phyloP scores from a whole-genome alignment of 768 basidiomycete genomes.

The Fomitopsis serialis region DNA sequence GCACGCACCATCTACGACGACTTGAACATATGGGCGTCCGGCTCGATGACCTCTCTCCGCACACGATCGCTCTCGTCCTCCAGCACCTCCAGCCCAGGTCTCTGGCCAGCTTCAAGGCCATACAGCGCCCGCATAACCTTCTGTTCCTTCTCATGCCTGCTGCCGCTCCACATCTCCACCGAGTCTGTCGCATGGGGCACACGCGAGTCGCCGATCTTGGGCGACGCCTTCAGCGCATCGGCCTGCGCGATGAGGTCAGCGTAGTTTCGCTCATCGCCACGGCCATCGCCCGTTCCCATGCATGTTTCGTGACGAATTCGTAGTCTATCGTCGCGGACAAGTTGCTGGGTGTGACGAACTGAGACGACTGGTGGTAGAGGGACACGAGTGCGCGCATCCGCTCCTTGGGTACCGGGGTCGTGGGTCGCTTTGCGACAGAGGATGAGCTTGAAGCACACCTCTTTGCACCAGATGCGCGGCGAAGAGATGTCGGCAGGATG shows the following conservation, averaged over 20 bases:
- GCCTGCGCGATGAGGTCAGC: slow-evolving; percentile 13
- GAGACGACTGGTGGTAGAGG: slow-evolving; percentile 71
- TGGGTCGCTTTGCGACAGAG: slow-evolving; percentile 2
- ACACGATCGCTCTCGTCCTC: slow-evolving; percentile 31
- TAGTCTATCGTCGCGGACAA: slow-evolving; percentile 59
- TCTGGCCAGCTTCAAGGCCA: slow-evolving; percentile 34
- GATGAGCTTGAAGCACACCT: background rate
- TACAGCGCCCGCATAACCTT: slow-evolving; percentile 49
- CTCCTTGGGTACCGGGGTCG: slow-evolving; percentile 40
- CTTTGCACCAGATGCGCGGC: background rate
- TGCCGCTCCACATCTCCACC: slow-evolving; percentile 29
- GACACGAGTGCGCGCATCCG: slow-evolving; percentile 69
- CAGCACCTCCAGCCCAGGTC: slow-evolving; percentile 44
- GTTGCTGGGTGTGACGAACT: slow-evolving; percentile 68
- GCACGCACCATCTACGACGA: background rate
- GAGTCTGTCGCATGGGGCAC: background rate
- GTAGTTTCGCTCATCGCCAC: slow-evolving; percentile 12
- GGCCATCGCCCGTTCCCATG: background rate
- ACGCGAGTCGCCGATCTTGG: slow-evolving; percentile 14
- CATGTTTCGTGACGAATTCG: slow-evolving; percentile 38
- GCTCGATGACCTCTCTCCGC: background rate
- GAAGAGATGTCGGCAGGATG: background rate
- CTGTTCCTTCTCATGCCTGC: slow-evolving; percentile 28
- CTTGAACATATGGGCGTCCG: too few species aligned
- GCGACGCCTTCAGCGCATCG: slow-evolving; percentile 4